A percentile compares a stretch with the other conserved stretches of the same genome.
These are phyloP conservation scores for Fistulinella prunicolor DNA, from an alignment of 768 basidiomycete species.

Conservation along the genomic window DNA sequence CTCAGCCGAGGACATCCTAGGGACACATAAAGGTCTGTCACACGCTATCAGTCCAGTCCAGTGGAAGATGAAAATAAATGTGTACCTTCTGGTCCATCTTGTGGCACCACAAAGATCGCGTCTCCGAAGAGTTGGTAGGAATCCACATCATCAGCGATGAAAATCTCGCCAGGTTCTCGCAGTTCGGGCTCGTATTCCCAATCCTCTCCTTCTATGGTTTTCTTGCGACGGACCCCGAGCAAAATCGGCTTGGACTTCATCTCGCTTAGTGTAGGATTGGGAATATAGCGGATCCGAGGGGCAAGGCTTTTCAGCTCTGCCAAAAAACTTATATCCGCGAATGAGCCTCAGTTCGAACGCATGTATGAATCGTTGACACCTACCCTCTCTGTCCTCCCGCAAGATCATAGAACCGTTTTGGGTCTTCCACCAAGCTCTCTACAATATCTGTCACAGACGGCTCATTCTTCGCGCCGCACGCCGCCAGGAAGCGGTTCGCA, in stretches of 20 bases:
- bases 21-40: constrained; percentile 68
- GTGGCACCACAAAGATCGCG: constrained; percentile 72
- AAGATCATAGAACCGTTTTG: constrained; percentile 66
- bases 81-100: constrained; percentile 92
- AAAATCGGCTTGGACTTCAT: constrained; percentile 75
- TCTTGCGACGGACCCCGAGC: constrained; percentile 66
- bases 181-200: constrained; percentile 75
- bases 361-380: constrained; percentile 25
- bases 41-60: no score
- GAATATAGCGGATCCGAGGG: no score
- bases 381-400: constrained; percentile 70
- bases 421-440: constrained; percentile 63
- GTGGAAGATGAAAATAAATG: no score
- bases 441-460: constrained; percentile 85
- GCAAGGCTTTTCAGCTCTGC: constrained; percentile 82
- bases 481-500: constrained; percentile 81
- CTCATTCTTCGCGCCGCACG: constrained; percentile 84
- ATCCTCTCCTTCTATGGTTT: constrained; percentile 52
- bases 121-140: constrained; percentile 76
- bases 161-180: constrained; percentile 62
- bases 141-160: constrained; percentile 86
- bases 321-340: constrained; percentile 58
- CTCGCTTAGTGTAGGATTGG: constrained; percentile 42
- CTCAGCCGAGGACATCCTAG: constrained; percentile 78
- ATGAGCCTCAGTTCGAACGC: no score